These are phyloP conservation scores for Knufia petricola DNA, from an alignment of 2,329 filamentous ascomycete genomes.

Conservation along the genomic window DNA sequence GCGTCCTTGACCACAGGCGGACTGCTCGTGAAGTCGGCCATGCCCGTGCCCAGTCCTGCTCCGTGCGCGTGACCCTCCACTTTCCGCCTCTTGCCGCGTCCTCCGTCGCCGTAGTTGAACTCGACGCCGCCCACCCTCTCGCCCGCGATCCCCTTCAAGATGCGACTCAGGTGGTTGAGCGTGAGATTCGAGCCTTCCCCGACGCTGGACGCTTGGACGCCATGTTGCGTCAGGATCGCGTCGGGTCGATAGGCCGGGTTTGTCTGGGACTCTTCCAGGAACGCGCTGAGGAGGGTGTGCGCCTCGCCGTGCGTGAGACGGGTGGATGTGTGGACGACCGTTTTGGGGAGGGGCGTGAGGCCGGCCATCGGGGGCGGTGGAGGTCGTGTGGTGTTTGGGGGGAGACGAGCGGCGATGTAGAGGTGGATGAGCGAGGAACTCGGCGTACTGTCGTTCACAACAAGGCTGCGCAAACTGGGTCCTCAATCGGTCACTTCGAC, in stretches of 20 bases:
- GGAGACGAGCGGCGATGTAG: too few relatives aligned
- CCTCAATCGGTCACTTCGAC: too few relatives aligned
- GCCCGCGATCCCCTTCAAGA: constrained; percentile 19
- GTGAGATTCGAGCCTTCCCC: constrained; percentile 17
- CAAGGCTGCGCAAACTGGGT: too few relatives aligned
- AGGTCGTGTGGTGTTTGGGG: neutral
- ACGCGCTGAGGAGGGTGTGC: constrained; percentile 18
- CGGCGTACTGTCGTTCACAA: too few relatives aligned
- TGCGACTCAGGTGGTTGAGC: constrained; percentile 19
- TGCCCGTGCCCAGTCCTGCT: too few relatives aligned
- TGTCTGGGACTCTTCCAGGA: constrained; percentile 19
- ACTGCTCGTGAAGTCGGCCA: constrained; percentile 7
- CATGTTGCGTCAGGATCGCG: constrained; percentile 35
- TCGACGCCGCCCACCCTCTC: constrained; percentile 12
- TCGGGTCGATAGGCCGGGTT: constrained; percentile 40
- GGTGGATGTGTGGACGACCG: constrained; percentile 16
- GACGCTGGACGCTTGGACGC: constrained; percentile 15
- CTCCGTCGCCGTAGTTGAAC: constrained; percentile 6
- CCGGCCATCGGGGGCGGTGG: constrained; percentile 12
- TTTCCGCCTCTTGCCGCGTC: neutral
- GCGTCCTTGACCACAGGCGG: neutral
- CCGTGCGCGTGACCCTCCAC: too few relatives aligned
- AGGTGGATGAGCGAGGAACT: too few relatives aligned
- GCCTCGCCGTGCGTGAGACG: constrained; percentile 21
- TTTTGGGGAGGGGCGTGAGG: constrained; percentile 17